Conservation (phyloP, 441 rosid species). For the Euphorbia celastroides region DNA sequence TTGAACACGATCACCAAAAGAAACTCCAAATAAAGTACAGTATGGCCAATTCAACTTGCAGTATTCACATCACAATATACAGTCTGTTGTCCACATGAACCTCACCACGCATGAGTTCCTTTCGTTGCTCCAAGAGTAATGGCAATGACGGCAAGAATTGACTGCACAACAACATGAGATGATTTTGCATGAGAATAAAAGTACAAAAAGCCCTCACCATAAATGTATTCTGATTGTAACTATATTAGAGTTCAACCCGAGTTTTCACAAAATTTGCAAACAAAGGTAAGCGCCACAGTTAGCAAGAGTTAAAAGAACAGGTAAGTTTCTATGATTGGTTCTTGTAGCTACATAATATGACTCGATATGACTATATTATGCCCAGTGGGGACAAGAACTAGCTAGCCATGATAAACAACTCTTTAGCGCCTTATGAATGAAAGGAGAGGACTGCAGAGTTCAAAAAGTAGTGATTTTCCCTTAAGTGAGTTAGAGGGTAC, state of each 20-base stretch:
- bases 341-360: background rate
- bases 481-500: background rate
- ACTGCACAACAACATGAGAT: conserved; percentile 22
- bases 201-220: too few species aligned
- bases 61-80: conserved; percentile 10
- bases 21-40: background rate
- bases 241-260: background rate
- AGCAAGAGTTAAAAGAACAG: background rate
- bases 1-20: background rate
- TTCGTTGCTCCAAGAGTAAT: conserved; percentile 48
- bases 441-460: background rate
- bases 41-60: background rate
- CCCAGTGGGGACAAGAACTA: background rate
- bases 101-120: conserved; percentile 47
- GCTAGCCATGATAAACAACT: background rate
- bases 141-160: conserved; percentile 52
- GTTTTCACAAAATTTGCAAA: background rate
- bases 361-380: background rate
- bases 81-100: conserved; percentile 1
- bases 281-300: background rate
- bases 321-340: background rate
- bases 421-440: background rate
- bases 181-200: too few species aligned
- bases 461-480: background rate
- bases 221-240: too few species aligned